phyloP scores from a whole-genome alignment of 2,329 filamentous ascomycete species.

The Pezicula rhizophila region DNA sequence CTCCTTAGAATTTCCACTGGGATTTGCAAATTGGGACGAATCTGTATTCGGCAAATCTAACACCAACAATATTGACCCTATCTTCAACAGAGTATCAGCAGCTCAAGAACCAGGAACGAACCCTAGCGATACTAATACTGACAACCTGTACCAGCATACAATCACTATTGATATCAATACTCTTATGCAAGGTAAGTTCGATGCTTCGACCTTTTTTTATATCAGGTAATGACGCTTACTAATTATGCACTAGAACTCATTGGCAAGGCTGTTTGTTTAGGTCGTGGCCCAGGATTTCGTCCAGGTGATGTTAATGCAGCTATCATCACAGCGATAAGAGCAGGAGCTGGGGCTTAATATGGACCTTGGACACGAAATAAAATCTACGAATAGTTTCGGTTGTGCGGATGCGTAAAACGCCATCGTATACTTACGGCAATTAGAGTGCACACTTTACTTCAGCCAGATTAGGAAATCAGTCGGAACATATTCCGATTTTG shows the following conservation, averaged over 20 bases:
- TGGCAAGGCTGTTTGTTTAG: constrained; percentile 23
- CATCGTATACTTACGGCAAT: no score
- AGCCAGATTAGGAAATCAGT: no score
- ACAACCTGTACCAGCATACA: not conserved
- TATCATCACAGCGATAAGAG: constrained; percentile 19
- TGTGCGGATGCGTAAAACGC: no score
- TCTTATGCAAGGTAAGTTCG: constrained; percentile 26
- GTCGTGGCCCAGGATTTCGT: constrained; percentile 25
- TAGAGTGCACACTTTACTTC: no score
- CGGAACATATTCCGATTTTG: no score
- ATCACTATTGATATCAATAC: constrained; percentile 25
- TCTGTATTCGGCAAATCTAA: constrained; percentile 1
- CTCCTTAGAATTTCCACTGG: constrained; percentile 14
- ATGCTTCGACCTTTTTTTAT: not conserved
- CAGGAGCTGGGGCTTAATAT: not conserved
- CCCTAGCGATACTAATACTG: not conserved
- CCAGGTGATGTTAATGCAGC: constrained; percentile 27
- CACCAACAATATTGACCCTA: constrained; percentile 13
- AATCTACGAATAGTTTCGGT: no score
- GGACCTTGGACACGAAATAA: no score
- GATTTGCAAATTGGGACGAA: constrained; percentile 7
- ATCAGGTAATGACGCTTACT: not conserved
- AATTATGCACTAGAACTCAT: constrained; percentile 20
- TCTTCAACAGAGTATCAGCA: constrained; percentile 7
- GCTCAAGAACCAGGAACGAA: constrained; percentile 7